phyloP scores from a whole-genome alignment of 1,284 basidiomycete species.

The Ganoderma lingzhi region DNA sequence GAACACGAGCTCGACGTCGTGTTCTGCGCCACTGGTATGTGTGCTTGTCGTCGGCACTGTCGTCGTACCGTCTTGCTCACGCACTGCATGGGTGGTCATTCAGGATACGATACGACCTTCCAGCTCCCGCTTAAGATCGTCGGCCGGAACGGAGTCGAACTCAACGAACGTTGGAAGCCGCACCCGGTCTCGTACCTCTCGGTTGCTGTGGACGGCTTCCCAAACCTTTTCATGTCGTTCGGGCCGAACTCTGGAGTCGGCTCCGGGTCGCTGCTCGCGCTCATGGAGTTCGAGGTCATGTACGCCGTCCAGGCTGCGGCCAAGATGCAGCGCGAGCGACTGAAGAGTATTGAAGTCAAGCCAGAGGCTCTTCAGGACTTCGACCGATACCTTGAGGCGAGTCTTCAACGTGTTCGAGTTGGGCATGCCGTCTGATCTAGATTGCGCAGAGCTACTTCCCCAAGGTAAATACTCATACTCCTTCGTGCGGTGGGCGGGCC shows the following conservation, averaged over 20 bases:
- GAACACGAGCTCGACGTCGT: constrained; percentile 65
- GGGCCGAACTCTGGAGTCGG: constrained; percentile 66
- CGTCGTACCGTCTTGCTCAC: background rate
- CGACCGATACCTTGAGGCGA: constrained; percentile 15
- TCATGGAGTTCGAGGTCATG: constrained; percentile 64
- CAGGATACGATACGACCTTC: constrained; percentile 62
- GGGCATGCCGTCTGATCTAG: background rate
- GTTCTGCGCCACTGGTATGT: constrained; percentile 41
- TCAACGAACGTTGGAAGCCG: constrained; percentile 59
- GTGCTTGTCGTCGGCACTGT: background rate
- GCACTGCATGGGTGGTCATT: background rate
- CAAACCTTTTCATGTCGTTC: constrained; percentile 64
- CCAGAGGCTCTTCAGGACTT: constrained; percentile 11
- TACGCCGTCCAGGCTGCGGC: constrained; percentile 58
- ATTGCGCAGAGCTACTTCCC: constrained; percentile 18
- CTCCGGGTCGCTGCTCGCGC: constrained; percentile 59
- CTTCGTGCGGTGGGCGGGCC: background rate
- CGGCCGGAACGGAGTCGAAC: constrained; percentile 55
- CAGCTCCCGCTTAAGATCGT: constrained; percentile 59
- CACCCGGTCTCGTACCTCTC: constrained; percentile 64
- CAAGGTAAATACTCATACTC: background rate
- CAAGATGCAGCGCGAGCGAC: constrained; percentile 66
- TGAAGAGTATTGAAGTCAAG: constrained; percentile 55
- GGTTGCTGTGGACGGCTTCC: constrained; percentile 65
- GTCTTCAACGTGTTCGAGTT: background rate